Percentiles rank a stretch among this genome's conserved stretches.
Evolutionary conservation across 2,329 filamentous ascomycete genomes (phyloP).

Genomic region (Aspergillus nomiae): DNA sequence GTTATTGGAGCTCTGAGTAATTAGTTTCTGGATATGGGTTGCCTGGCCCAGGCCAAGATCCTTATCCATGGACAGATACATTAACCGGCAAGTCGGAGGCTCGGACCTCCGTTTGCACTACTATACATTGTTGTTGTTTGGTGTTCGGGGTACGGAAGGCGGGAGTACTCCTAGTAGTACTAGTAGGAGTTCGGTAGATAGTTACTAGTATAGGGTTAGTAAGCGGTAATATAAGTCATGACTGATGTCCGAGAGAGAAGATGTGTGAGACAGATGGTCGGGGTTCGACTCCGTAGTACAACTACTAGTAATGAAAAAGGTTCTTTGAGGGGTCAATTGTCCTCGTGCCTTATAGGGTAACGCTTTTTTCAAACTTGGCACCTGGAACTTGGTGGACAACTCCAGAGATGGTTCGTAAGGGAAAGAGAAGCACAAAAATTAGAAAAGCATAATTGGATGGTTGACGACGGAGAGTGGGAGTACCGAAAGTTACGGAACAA

Average conservation of each 20-base stretch:
- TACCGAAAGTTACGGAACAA: neutral
- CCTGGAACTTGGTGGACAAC: neutral
- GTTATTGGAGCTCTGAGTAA: neutral
- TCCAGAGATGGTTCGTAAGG: too few species aligned
- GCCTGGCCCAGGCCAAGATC: neutral
- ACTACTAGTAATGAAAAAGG: neutral
- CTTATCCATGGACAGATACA: neutral
- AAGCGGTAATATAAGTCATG: neutral
- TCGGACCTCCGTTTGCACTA: neutral
- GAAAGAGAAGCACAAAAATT: neutral
- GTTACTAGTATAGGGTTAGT: neutral
- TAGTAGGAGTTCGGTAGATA: neutral
- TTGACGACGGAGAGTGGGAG: neutral
- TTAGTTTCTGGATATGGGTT: neutral
- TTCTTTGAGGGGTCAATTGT: neutral
- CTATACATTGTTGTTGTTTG: too few species aligned
- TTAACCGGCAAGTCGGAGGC: neutral
- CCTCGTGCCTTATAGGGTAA: neutral
- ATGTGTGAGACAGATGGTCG: neutral
- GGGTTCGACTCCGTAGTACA: neutral
- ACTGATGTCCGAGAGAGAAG: neutral
- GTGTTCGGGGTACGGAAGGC: neutral
- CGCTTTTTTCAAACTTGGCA: neutral
- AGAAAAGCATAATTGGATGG: neutral
- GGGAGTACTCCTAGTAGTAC: neutral